Base-by-base conservation (phyloP, 768 basidiomycete species). In the Tylopilus rubrobrunneus region DNA sequence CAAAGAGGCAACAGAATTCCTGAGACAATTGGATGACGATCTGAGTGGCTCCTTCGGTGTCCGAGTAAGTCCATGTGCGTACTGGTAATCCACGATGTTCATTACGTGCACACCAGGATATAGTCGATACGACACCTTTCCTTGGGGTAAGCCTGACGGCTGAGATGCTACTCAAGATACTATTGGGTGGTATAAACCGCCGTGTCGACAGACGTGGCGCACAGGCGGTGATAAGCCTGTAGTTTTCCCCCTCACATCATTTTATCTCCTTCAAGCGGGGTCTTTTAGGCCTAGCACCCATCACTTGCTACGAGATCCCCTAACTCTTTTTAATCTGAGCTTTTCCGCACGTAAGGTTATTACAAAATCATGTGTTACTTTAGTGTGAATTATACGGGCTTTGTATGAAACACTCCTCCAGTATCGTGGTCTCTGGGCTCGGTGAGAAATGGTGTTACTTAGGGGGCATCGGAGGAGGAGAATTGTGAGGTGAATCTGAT, bases 51-150 rank as follows among this genome's bases (percentile, higher is more conserved):
- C 52, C 6, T 67, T 79, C 59, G 64, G 68, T 23, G 71, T 83
- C 17, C 73, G 83, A 33, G 81, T 81, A 57, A 59, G 75, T 45
- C 3, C 10, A 23, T 14, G 21, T 10, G 23, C 2, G 10, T 3
- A 11, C 40, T 1, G 11, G 40, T 11, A 4, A 34, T 21, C 8
- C 28, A 1, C 50, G 28, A 53, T 36, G 31, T 29, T 56, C 5
- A 51, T 41, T 37, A 11, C 4, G 4, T 33, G 48, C 53, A 5
- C n/a, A 1, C 15, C 31, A 84, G 75, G 87, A 89, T 61, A 88
- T 88, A 23, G 84, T 89, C 1, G 87, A 88, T 60, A 87, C 84
- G 3, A 84, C 83, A 0, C 79, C 79, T 5, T 86, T 76, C 58
- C 63, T 67, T 7, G 76, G 71, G 11, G 68, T 75, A 7, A 50